Evolutionary conservation across 2,329 filamentous ascomycete species (phyloP).

Genomic region (Xylariomycetidae sp.): DNA sequence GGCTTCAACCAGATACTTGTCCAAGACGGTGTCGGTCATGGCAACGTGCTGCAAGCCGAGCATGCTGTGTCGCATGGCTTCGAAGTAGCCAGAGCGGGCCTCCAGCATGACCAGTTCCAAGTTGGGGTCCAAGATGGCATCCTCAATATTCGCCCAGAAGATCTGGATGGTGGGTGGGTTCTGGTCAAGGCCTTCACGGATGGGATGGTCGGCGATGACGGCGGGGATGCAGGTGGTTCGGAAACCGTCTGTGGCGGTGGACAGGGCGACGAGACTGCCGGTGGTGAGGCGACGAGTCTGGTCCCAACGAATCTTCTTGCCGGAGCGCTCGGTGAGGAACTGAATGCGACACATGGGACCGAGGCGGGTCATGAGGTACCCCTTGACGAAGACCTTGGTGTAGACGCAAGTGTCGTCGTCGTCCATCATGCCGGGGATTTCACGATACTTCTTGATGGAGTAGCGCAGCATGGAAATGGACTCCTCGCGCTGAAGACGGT

Average conservation of each 20-base stretch:
- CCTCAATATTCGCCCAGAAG: slow-evolving; percentile 56
- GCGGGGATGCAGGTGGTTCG: slow-evolving; percentile 60
- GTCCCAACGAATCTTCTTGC: slow-evolving; percentile 61
- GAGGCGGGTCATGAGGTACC: slow-evolving; percentile 54
- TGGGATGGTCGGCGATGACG: slow-evolving; percentile 62
- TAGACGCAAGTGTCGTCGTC: slow-evolving; percentile 57
- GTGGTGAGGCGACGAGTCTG: slow-evolving; percentile 46
- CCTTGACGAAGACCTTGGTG: slow-evolving; percentile 61
- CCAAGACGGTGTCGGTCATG: slow-evolving; percentile 45
- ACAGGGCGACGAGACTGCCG: slow-evolving; percentile 48
- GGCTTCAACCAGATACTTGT: slow-evolving; percentile 53
- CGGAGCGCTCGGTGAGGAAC: slow-evolving; percentile 62
- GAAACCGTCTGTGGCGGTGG: slow-evolving; percentile 55
- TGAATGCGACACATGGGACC: slow-evolving; percentile 62
- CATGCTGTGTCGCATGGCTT: slow-evolving; percentile 68
- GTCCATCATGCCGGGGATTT: slow-evolving; percentile 51
- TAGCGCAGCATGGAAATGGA: slow-evolving; percentile 62
- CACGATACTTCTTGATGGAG: slow-evolving; percentile 52
- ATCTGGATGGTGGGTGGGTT: slow-evolving; percentile 70
- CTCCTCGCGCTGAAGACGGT: slow-evolving; percentile 71
- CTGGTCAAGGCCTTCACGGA: slow-evolving; percentile 53
- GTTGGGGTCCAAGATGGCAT: slow-evolving; percentile 62
- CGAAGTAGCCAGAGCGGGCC: slow-evolving; percentile 66
- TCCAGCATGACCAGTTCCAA: slow-evolving; percentile 75
- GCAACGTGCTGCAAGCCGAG: slow-evolving; percentile 60